Conservation (phyloP, 2,329 filamentous ascomycete species). For the Fusarium sp. region DNA sequence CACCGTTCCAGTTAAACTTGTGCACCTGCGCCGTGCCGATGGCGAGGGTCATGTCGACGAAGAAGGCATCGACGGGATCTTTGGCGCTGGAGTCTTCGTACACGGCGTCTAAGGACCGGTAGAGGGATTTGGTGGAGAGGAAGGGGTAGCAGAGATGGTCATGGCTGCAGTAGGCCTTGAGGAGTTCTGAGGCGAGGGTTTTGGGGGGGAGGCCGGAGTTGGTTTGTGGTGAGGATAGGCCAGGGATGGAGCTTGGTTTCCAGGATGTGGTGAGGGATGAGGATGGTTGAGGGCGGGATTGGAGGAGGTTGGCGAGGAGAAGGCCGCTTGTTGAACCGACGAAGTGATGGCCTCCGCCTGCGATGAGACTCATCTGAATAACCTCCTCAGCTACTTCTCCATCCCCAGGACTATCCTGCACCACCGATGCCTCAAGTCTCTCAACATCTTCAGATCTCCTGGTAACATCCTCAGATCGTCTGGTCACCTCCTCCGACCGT, state of each 20-base stretch:
- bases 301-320: conserved; percentile 54
- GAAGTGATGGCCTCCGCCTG: conserved; percentile 55
- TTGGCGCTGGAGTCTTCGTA: conserved; percentile 43
- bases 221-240: background rate
- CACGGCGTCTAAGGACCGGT: conserved; percentile 44
- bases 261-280: conserved; percentile 21
- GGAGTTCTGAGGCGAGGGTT: conserved; percentile 48
- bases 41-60: conserved; percentile 57
- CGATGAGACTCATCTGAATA: conserved; percentile 55
- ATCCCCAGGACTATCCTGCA: conserved; percentile 1
- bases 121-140: conserved; percentile 46
- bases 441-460: background rate
- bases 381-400: conserved; percentile 53
- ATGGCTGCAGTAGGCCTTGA: conserved; percentile 55
- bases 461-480: background rate
- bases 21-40: conserved; percentile 56
- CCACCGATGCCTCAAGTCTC: background rate
- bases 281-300: conserved; percentile 34
- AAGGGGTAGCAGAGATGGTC: conserved; percentile 57
- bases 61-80: conserved; percentile 49
- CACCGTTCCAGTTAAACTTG: conserved; percentile 57
- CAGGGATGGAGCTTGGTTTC: conserved; percentile 23
- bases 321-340: conserved; percentile 54
- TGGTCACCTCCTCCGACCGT: background rate
- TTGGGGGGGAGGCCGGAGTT: conserved; percentile 47